Percentiles rank a stretch among this genome's conserved stretches.
phyloP scores from a whole-genome alignment of 768 basidiomycete species.

The Hypholoma sublateritium region DNA sequence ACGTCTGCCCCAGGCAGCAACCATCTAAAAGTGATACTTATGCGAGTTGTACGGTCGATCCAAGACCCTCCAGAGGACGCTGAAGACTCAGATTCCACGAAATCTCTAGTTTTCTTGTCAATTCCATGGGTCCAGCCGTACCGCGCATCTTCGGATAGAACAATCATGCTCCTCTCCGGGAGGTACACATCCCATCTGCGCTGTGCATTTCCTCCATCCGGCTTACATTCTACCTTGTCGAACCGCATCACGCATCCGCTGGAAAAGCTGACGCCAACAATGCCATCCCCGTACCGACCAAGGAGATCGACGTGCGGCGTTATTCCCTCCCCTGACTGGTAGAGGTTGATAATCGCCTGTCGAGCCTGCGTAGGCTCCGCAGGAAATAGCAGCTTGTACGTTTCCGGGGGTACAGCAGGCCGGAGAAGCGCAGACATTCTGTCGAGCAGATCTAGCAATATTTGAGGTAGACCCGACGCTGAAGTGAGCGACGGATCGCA shows the following conservation, averaged over 20 bases:
- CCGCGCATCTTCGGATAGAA: constrained; percentile 78
- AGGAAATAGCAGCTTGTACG: constrained; percentile 64
- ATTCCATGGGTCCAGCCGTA: constrained; percentile 93
- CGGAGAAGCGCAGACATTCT: constrained; percentile 47
- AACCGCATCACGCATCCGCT: constrained; percentile 85
- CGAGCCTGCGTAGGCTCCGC: constrained; percentile 47
- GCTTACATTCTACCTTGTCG: constrained; percentile 23
- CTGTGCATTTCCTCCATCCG: constrained; percentile 1
- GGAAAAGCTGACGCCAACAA: constrained; percentile 82
- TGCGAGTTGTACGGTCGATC: constrained; percentile 53
- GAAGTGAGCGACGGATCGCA: constrained; percentile 9
- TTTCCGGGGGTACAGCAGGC: constrained; percentile 47
- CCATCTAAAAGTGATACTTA: constrained; percentile 90
- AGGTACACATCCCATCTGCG: constrained; percentile 59
- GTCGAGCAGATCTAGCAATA: constrained; percentile 54
- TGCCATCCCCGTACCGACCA: constrained; percentile 83
- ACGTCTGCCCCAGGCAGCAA: constrained; percentile 82
- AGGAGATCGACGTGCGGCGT: constrained; percentile 85
- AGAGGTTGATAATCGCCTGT: constrained; percentile 90
- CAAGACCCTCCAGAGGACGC: constrained; percentile 26
- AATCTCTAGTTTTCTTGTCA: constrained; percentile 56
- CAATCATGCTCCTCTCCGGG: constrained; percentile 72
- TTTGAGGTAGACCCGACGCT: constrained; percentile 51
- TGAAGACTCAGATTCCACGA: constrained; percentile 36
- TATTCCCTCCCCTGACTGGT: constrained; percentile 88